A percentile compares a stretch with the other conserved stretches of the same genome.
Conservation (phyloP, 1,284 basidiomycete species). For the Naganishia cerealis region DNA sequence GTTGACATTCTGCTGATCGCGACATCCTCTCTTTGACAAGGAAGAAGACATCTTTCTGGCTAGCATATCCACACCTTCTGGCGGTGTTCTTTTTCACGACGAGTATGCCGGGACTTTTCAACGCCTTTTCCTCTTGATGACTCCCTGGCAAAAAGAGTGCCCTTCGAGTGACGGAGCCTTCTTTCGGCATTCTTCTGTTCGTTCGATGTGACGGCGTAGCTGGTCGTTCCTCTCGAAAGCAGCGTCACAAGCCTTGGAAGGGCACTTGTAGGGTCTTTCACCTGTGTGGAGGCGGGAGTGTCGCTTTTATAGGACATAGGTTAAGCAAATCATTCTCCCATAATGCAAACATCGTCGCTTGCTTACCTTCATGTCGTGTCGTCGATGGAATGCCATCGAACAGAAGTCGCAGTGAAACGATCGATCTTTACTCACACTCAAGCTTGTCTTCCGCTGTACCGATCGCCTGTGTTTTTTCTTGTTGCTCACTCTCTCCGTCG, state of each 20-base stretch:
- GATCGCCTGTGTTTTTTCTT: slow-evolving; percentile 4
- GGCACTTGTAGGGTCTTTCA: slow-evolving; percentile 16
- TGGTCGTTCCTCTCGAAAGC: slow-evolving; percentile 16
- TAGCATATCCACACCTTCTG: not conserved
- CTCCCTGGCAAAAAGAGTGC: slow-evolving; percentile 15
- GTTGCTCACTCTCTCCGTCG: not conserved
- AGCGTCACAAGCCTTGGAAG: not conserved
- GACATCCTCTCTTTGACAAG: not conserved
- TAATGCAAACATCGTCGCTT: not conserved
- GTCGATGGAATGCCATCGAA: slow-evolving; percentile 18
- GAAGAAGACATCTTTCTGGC: not conserved
- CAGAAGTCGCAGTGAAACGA: slow-evolving; percentile 14
- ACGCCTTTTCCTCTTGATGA: slow-evolving; percentile 14
- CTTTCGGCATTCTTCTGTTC: slow-evolving; percentile 3
- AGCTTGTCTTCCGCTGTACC: not conserved
- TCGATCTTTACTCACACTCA: not conserved
- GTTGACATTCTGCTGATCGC: not conserved
- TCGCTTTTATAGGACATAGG: not conserved
- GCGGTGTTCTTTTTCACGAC: not conserved
- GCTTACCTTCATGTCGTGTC: slow-evolving; percentile 24
- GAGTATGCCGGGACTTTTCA: not conserved
- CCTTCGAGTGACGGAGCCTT: slow-evolving; percentile 10
- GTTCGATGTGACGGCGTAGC: slow-evolving; percentile 9
- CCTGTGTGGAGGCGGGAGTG: slow-evolving; percentile 17
- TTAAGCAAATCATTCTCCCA: not conserved